Conservation (phyloP, 2,329 filamentous ascomycete genomes). For the Zymoseptoria passerinii region DNA sequence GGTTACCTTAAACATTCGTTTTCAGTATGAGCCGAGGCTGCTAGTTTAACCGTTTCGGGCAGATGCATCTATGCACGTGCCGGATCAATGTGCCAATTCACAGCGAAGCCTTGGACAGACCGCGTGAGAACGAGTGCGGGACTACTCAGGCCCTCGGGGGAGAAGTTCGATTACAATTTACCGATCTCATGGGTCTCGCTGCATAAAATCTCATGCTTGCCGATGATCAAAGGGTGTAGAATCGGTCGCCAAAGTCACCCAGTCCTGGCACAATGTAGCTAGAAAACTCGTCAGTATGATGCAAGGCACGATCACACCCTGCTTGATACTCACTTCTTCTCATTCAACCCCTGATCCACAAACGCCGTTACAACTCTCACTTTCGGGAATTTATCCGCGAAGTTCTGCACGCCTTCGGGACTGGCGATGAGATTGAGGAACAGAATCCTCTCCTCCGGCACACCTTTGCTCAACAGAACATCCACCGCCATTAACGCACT, state of each 20-base stretch:
- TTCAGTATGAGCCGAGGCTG: not conserved
- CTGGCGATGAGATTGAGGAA: conserved; percentile 98
- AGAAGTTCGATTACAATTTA: not conserved
- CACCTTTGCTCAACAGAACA: conserved; percentile 78
- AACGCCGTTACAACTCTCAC: conserved; percentile 91
- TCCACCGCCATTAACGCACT: conserved; percentile 97
- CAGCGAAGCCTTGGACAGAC: too few relatives aligned
- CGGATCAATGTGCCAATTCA: too few relatives aligned
- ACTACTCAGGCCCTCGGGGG: too few relatives aligned
- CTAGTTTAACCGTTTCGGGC: not conserved
- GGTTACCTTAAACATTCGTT: not conserved
- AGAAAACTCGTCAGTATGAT: conserved; percentile 25
- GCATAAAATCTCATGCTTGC: not conserved
- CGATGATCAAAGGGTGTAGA: conserved; percentile 73
- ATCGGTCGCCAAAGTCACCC: conserved; percentile 91
- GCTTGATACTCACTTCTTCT: conserved; percentile 73
- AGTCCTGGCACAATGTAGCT: conserved; percentile 94
- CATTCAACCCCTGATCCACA: conserved; percentile 89
- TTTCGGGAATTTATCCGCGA: conserved; percentile 80
- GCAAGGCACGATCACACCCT: not conserved
- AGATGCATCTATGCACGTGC: too few relatives aligned
- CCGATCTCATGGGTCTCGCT: not conserved
- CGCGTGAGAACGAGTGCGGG: not conserved
- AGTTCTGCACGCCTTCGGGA: conserved; percentile 81
- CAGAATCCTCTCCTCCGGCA: conserved; percentile 88